These are phyloP conservation scores for Ceratopteris richardii DNA, from an alignment of 75 land plant species.

Conservation along the genomic window DNA sequence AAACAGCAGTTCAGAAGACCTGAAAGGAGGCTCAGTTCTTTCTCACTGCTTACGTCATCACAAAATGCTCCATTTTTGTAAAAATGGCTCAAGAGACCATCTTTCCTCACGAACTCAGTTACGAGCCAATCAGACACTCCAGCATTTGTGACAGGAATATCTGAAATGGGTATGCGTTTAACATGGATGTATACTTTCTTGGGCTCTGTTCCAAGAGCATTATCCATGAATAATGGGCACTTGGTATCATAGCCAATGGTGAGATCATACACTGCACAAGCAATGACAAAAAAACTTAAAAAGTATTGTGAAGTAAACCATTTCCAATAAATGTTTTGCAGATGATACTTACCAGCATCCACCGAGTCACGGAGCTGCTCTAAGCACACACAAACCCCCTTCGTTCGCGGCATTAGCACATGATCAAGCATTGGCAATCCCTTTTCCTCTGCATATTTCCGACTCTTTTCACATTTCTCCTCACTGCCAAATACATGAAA, in stretches of 20 bases:
- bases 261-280: conserved; percentile 86
- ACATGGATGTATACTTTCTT: conserved; percentile 87
- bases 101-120: conserved; percentile 53
- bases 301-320: no score
- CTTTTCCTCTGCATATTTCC: conserved; percentile 64
- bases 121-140: conserved; percentile 60
- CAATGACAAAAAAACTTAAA: conserved; percentile 11
- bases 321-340: no score
- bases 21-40: conserved; percentile 26
- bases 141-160: conserved; percentile 61
- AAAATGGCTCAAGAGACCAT: conserved; percentile 57
- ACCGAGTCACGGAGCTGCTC: conserved; percentile 50
- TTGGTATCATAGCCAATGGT: conserved; percentile 80
- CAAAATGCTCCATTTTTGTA: conserved; percentile 53
- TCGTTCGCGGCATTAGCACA: conserved; percentile 81
- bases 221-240: conserved; percentile 65
- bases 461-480: conserved; percentile 61
- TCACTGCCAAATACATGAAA: conserved; percentile 39
- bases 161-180: conserved; percentile 37
- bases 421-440: conserved; percentile 61
- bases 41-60: conserved; percentile 33
- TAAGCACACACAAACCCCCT: conserved; percentile 72
- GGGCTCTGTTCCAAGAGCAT: conserved; percentile 79
- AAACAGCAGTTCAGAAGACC: conserved; percentile 33
- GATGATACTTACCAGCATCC: conserved; percentile 76